Percentiles rank a stretch among this genome's conserved stretches.
These are phyloP conservation scores for Komagataella pseudopastoris DNA, from an alignment of 805 yeast genomes.

Conservation along the genomic window DNA sequence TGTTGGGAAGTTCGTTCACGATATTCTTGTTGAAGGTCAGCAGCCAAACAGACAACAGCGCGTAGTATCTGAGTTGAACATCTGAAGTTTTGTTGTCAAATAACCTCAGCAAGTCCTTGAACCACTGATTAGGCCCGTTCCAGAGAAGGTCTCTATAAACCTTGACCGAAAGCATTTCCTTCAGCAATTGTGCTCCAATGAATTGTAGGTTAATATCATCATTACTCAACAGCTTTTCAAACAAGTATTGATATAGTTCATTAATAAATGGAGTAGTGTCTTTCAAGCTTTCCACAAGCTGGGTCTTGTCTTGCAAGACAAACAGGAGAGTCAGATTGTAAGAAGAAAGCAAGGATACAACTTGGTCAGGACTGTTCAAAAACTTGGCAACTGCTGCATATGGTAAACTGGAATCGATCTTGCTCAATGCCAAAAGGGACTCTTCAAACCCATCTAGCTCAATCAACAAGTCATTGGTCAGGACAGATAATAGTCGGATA, in stretches of 20 bases:
- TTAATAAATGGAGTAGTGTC: slow-evolving; percentile 13
- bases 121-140: slow-evolving; percentile 23
- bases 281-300: slow-evolving; percentile 3
- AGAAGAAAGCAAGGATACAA: slow-evolving; percentile 40
- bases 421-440: slow-evolving; percentile 23
- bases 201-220: slow-evolving; percentile 39
- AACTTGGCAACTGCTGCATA: slow-evolving; percentile 38
- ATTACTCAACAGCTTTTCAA: slow-evolving; percentile 14
- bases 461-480: slow-evolving; percentile 42
- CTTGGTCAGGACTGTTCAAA: slow-evolving; percentile 40
- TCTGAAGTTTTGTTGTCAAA: slow-evolving; percentile 31
- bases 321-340: slow-evolving; percentile 40
- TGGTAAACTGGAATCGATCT: slow-evolving; percentile 31
- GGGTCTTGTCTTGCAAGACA: slow-evolving; percentile 9
- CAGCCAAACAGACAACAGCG: slow-evolving; percentile 73
- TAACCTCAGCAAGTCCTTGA: slow-evolving; percentile 36
- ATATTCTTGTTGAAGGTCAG: slow-evolving; percentile 57
- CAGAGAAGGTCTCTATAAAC: slow-evolving; percentile 39
- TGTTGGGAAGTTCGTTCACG: slow-evolving; percentile 31
- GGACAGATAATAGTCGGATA: slow-evolving; percentile 47
- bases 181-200: slow-evolving; percentile 51
- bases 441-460: slow-evolving; percentile 16
- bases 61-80: slow-evolving; percentile 75
- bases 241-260: slow-evolving; percentile 23
- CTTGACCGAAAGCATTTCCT: slow-evolving; percentile 43